Evolutionary conservation across 148 eudicot genomes (phyloP).

Genomic region (Amaranthus hypochondriacus): DNA sequence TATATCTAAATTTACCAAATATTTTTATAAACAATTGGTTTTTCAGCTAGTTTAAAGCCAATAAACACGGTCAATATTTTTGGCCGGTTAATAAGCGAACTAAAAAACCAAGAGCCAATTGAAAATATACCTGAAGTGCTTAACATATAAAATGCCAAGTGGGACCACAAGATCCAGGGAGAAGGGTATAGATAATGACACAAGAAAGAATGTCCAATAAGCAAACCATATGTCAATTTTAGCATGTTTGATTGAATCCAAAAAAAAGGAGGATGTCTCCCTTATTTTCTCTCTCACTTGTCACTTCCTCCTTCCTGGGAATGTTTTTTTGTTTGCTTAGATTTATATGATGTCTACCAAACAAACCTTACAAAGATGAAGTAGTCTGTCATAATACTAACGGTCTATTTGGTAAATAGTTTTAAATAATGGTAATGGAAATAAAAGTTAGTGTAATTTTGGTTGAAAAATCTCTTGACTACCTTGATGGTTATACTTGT

Average conservation of each 20-base stretch:
- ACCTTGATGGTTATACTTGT: too few species aligned
- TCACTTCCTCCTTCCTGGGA: not conserved
- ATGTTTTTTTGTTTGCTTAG: not conserved
- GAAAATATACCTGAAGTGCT: not conserved
- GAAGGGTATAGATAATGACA: not conserved
- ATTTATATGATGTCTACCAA: not conserved
- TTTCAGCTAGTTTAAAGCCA: too few species aligned
- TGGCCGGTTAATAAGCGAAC: too few species aligned
- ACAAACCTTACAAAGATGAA: not conserved
- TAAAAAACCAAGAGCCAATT: not conserved
- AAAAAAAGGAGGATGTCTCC: constrained; percentile 22
- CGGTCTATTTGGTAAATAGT: too few species aligned
- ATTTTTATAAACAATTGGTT: too few species aligned
- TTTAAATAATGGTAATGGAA: not conserved
- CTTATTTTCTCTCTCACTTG: not conserved
- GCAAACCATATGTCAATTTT: constrained; percentile 24
- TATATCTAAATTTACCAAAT: too few species aligned
- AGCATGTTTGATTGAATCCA: constrained; percentile 22
- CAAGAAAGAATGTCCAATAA: constrained; percentile 10
- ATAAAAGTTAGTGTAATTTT: too few species aligned
- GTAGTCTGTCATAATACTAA: not conserved
- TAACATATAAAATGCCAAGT: not conserved
- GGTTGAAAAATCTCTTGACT: too few species aligned
- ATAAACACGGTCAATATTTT: too few species aligned
- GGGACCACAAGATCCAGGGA: constrained; percentile 12